Conservation (phyloP, 2,329 filamentous ascomycete species). For the Zarea fungicola region DNA sequence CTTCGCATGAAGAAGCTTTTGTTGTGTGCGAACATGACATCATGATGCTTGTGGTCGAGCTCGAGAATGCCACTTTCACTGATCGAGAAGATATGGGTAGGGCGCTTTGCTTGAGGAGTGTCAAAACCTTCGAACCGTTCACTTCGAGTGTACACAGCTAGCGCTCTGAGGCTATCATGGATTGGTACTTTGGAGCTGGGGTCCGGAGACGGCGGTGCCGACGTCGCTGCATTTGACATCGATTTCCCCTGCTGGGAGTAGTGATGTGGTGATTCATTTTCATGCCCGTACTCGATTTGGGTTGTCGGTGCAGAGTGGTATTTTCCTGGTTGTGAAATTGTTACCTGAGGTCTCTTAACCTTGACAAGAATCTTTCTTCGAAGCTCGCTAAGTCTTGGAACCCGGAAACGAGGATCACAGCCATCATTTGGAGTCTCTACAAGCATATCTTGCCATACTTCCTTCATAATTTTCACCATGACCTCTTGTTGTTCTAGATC, state of each 20-base stretch:
- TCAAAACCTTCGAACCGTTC: constrained; percentile 73
- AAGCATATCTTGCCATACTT: constrained; percentile 74
- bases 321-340: constrained; percentile 15
- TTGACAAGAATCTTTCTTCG: constrained; percentile 78
- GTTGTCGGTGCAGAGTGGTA: constrained; percentile 12
- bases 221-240: not conserved
- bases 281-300: constrained; percentile 21
- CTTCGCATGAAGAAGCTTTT: constrained; percentile 83
- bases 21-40: constrained; percentile 81
- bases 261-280: not conserved
- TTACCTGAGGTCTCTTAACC: constrained; percentile 56
- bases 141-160: constrained; percentile 83
- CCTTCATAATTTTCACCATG: constrained; percentile 91
- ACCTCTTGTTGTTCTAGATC: constrained; percentile 75
- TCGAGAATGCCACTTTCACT: constrained; percentile 70
- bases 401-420: constrained; percentile 46
- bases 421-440: constrained; percentile 53
- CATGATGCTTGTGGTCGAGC: constrained; percentile 56
- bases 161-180: constrained; percentile 62
- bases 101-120: constrained; percentile 55
- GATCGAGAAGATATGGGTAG: constrained; percentile 78
- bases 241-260: constrained; percentile 1
- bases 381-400: constrained; percentile 68
- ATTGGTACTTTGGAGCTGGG: constrained; percentile 51
- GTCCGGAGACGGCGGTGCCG: constrained; percentile 6